phyloP scores from a whole-genome alignment of 129 eudicot species.

The Gnaphalium uliginosum region DNA sequence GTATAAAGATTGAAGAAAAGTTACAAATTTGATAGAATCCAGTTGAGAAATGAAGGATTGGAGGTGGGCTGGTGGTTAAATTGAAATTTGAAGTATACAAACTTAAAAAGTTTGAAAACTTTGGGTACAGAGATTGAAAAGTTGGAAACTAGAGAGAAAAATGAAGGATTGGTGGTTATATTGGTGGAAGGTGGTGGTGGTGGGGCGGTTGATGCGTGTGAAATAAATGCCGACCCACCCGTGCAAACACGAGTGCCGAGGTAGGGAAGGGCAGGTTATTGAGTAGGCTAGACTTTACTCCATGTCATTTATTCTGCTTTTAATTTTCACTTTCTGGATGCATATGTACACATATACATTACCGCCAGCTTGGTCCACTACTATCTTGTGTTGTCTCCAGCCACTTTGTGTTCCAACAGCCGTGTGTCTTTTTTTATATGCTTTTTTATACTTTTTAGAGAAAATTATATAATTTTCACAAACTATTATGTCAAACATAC shows the following conservation, averaged over 20 bases:
- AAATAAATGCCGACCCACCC: slow-evolving; percentile 39
- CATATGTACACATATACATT: not conserved
- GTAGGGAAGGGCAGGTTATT: not conserved
- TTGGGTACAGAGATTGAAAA: not conserved
- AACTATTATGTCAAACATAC: too few species aligned
- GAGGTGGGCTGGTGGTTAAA: too few species aligned
- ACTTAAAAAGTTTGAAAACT: not conserved
- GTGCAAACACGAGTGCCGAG: slow-evolving; percentile 40
- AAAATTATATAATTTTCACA: too few species aligned
- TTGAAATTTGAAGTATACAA: not conserved
- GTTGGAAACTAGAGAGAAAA: not conserved
- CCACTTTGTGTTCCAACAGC: slow-evolving; percentile 16
- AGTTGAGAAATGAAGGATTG: slow-evolving; percentile 8
- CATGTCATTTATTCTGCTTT: slow-evolving; percentile 18
- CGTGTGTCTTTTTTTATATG: slow-evolving; percentile 3
- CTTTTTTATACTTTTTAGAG: not conserved
- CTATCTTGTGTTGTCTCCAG: slow-evolving; percentile 29
- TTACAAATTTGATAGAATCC: not conserved
- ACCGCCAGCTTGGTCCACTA: slow-evolving; percentile 41
- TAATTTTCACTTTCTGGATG: not conserved
- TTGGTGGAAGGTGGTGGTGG: slow-evolving; percentile 16
- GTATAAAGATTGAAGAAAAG: not conserved
- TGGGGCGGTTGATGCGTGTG: slow-evolving; percentile 40
- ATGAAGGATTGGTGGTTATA: not conserved
- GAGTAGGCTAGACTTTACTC: slow-evolving; percentile 26